Evolutionary conservation across 192 early-diverging fungal species (phyloP).

Genomic region (Gaertneriomyces semiglobifer): DNA sequence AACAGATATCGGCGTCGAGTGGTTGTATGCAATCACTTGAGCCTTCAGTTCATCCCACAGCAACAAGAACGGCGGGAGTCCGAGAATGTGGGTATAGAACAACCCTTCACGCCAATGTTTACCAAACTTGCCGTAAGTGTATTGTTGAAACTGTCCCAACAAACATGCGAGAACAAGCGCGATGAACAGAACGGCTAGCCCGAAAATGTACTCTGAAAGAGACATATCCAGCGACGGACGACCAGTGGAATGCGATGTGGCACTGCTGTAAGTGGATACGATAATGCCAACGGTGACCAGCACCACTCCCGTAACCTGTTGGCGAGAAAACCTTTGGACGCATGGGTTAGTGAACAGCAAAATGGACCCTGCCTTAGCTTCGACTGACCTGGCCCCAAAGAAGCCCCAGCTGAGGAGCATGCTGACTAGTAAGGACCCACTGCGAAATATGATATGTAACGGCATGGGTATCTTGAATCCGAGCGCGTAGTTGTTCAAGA

Average conservation of each 20-base stretch:
- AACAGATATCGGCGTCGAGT: slow-evolving; percentile 45
- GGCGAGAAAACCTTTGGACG: slow-evolving; percentile 36
- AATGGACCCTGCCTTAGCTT: background rate
- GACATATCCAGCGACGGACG: background rate
- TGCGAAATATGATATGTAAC: slow-evolving; percentile 87
- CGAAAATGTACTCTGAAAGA: slow-evolving; percentile 55
- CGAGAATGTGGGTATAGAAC: slow-evolving; percentile 81
- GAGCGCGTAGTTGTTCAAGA: slow-evolving; percentile 79
- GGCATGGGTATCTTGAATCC: slow-evolving; percentile 81
- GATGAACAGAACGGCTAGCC: slow-evolving; percentile 63
- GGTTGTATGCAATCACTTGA: slow-evolving; percentile 56
- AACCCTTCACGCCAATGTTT: slow-evolving; percentile 84
- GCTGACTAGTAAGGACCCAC: slow-evolving; percentile 75
- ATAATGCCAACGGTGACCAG: slow-evolving; percentile 78
- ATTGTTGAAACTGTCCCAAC: slow-evolving; percentile 80
- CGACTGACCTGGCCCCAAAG: slow-evolving; percentile 61
- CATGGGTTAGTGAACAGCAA: background rate
- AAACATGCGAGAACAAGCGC: slow-evolving; percentile 75
- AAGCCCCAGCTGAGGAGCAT: slow-evolving; percentile 60
- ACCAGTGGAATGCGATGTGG: background rate
- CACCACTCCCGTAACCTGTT: slow-evolving; percentile 59
- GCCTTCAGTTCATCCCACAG: slow-evolving; percentile 65
- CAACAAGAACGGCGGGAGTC: slow-evolving; percentile 74
- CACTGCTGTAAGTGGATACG: slow-evolving; percentile 56
- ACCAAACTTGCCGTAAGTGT: slow-evolving; percentile 71